These are phyloP conservation scores for Flueggea neowawraea DNA, from an alignment of 441 rosid genomes.

Conservation along the genomic window DNA sequence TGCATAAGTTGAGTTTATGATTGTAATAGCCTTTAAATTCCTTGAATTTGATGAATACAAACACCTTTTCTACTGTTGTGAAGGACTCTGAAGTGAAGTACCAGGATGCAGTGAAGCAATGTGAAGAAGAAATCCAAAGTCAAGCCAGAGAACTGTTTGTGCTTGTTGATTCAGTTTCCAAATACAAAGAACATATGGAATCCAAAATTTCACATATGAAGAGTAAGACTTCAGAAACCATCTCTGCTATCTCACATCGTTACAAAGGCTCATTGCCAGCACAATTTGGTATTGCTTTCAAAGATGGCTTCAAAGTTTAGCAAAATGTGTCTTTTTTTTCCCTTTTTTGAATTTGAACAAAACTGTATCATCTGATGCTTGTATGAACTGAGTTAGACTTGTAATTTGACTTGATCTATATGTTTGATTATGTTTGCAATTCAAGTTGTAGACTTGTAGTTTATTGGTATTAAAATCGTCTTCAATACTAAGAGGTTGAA, in stretches of 20 bases:
- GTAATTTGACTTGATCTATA: too few species aligned
- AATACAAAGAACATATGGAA: constrained; percentile 60
- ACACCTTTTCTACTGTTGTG: neutral
- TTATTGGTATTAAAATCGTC: too few species aligned
- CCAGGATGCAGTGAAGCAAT: constrained; percentile 49
- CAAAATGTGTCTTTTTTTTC: too few species aligned
- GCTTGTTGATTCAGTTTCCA: constrained; percentile 60
- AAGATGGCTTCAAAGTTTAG: too few species aligned
- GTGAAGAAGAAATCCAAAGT: constrained; percentile 61
- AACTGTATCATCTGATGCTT: too few species aligned
- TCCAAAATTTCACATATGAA: constrained; percentile 51
- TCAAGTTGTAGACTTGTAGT: too few species aligned
- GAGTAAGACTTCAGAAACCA: constrained; percentile 46
- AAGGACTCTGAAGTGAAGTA: constrained; percentile 48
- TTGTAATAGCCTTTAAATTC: neutral
- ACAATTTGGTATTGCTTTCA: constrained; percentile 14
- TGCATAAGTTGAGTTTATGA: too few species aligned
- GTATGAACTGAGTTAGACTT: too few species aligned
- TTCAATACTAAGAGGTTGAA: too few species aligned
- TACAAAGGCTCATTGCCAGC: constrained; percentile 39
- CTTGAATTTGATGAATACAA: neutral
- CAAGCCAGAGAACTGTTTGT: constrained; percentile 49
- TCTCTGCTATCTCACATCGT: constrained; percentile 35
- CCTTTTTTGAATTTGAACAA: too few species aligned
- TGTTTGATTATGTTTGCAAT: too few species aligned